Evolutionary conservation across 139 green algal species (phyloP), one percentile per base, ranked within the genome.

Genomic region (Chara braunii): DNA sequence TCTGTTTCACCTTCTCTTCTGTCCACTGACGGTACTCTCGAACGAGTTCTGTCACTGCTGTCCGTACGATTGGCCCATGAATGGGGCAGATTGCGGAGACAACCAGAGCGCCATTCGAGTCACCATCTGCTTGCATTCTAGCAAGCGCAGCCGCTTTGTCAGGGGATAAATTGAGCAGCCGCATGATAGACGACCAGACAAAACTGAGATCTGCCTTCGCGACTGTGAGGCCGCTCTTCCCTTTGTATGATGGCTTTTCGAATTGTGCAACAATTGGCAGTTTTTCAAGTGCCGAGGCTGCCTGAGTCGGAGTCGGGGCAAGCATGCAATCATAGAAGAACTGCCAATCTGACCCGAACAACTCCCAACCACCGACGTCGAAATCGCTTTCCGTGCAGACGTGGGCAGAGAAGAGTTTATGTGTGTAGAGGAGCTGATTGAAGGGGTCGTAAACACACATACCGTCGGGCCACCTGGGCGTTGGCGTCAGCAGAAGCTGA

Each of bases 251-350:
- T 5, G 53, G 59, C 30, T 32, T n/a, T 43, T 54, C 26, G 22
- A 80, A 76, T 36, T 70, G 66, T 4, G 70, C 70, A 28, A 64
- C 53, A 23, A 94, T 75, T 62, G 85, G 74, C 40, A 96, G 80
- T 72, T 84, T 85, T 8, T 93, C 80, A 26, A 96, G 62, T 0
- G 86, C 83, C 3, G 66, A 72, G 54, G 74, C 51, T 31, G 76
- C 78, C 70, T 84, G 61, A 37, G 18, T 4, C 44, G 32, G 7
- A 63, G 7, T 42, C 43, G 89, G 86, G 11, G 87, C 86, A 28
- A 97, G 77, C 88, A 95, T 95, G 81, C 87, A 95, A 45, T 97
- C 91, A 50, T 86, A 97, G 80, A 88, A 97, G 78, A 88, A 88
- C 32, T 77, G 74, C 90, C 88, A 97, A 78, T 95, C 85, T 0